Evolutionary conservation across 306 rosid genomes (phyloP).

Genomic region (Delonix regia): DNA sequence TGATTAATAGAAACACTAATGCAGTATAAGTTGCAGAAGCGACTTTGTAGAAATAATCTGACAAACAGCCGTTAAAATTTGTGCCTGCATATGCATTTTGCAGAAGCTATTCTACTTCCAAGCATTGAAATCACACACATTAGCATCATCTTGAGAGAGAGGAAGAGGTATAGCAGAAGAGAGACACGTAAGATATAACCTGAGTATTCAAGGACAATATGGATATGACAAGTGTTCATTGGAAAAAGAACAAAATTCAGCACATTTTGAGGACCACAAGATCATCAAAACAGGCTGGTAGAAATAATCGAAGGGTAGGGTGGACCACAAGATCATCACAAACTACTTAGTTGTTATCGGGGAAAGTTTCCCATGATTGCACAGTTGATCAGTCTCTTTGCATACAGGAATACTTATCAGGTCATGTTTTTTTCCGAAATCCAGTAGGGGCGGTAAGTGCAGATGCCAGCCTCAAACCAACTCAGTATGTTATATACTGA

Average conservation of each 20-base stretch:
- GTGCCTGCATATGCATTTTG: not conserved
- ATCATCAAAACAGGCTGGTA: conserved; percentile 29
- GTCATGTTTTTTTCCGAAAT: conserved; percentile 43
- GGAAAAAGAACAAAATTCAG: not conserved
- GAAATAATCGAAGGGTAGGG: conserved; percentile 15
- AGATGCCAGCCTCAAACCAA: conserved; percentile 18
- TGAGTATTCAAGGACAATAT: not conserved
- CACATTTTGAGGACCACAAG: conserved; percentile 41
- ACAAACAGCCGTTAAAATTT: not conserved
- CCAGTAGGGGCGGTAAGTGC: conserved; percentile 8
- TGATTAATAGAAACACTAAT: not conserved
- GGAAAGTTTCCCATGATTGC: conserved; percentile 36
- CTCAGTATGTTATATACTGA: conserved; percentile 2
- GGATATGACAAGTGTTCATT: not conserved
- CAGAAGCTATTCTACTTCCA: conserved; percentile 16
- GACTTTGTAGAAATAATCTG: not conserved
- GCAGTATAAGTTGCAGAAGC: not conserved
- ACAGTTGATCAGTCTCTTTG: conserved; percentile 40
- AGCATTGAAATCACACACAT: conserved; percentile 23
- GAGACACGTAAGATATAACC: conserved; percentile 16
- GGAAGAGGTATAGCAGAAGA: not conserved
- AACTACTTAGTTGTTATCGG: conserved; percentile 30
- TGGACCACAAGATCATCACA: conserved; percentile 44
- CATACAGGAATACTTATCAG: conserved; percentile 22
- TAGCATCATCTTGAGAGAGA: not conserved